phyloP scores from a whole-genome alignment of 2,329 filamentous ascomycete species.

The Penicillium brasilianum region DNA sequence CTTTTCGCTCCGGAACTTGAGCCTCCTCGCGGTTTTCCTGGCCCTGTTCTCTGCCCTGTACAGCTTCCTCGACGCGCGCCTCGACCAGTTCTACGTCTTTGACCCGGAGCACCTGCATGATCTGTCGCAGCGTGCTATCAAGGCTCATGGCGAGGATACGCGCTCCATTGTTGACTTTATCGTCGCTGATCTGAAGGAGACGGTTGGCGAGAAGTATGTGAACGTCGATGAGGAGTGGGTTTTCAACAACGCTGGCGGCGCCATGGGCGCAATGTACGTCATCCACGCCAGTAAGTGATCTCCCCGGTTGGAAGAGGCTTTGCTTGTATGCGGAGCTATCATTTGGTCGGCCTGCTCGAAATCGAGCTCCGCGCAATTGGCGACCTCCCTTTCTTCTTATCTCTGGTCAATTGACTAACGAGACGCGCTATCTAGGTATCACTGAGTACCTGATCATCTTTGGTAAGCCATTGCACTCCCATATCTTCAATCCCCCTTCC shows the following conservation, averaged over 20 bases:
- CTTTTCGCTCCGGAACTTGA: conserved; percentile 38
- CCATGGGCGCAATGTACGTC: conserved; percentile 91
- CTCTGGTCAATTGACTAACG: conserved; percentile 4
- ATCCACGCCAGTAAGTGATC: conserved; percentile 75
- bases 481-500: background rate
- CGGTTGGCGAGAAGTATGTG: conserved; percentile 56
- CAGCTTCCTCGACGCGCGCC: conserved; percentile 44
- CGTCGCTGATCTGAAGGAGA: conserved; percentile 67
- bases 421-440: conserved; percentile 51
- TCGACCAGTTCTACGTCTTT: conserved; percentile 73
- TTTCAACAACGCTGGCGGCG: conserved; percentile 89
- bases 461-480: conserved; percentile 50
- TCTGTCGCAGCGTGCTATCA: conserved; percentile 69
- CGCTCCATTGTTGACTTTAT: conserved; percentile 71
- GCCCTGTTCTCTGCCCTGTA: conserved; percentile 45
- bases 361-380: background rate
- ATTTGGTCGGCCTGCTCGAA: background rate
- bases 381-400: background rate
- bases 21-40: conserved; percentile 41
- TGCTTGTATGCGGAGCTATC: background rate
- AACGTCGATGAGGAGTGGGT: conserved; percentile 81
- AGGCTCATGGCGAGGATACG: conserved; percentile 76
- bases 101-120: conserved; percentile 69
- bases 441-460: conserved; percentile 93
- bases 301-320: background rate